These are phyloP conservation scores for Pseudevernia furfuracea DNA, from an alignment of 495 filamentous ascomycete genomes.

Conservation along the genomic window DNA sequence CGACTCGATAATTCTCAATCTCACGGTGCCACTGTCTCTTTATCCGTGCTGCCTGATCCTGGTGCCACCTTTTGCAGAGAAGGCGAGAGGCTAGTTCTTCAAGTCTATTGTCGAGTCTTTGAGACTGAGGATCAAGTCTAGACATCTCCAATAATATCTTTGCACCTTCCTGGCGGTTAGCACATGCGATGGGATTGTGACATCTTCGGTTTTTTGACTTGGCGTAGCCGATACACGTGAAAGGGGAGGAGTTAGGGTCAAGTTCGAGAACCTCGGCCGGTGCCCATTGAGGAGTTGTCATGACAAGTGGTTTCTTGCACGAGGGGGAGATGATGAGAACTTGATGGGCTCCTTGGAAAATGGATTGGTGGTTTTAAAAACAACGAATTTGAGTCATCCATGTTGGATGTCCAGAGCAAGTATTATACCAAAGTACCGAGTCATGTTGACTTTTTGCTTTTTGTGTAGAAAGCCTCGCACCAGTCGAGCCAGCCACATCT, in stretches of 20 bases:
- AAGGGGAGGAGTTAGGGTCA: background rate
- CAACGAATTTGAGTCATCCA: background rate
- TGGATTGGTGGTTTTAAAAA: background rate
- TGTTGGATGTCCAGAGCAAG: background rate
- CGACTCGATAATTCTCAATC: background rate
- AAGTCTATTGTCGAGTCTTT: background rate
- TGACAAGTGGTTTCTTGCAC: background rate
- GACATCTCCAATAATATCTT: conserved; percentile 1
- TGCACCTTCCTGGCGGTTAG: background rate
- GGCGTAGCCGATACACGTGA: conserved; percentile 12
- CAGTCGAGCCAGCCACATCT: background rate
- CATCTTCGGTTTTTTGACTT: background rate
- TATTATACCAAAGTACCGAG: too few species aligned
- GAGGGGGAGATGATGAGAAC: background rate
- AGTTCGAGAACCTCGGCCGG: background rate
- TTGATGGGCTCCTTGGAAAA: background rate
- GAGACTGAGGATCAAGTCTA: conserved; percentile 1
- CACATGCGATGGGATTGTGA: background rate
- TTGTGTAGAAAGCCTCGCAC: background rate
- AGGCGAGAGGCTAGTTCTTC: conserved; percentile 2
- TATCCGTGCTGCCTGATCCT: background rate
- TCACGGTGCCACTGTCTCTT: background rate
- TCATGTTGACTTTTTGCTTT: background rate
- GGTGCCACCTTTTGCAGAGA: conserved; percentile 8
- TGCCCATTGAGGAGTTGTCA: conserved; percentile 6